These are phyloP conservation scores for Platanthera zijinensis DNA, from an alignment of 106 monocot species.

Conservation along the genomic window DNA sequence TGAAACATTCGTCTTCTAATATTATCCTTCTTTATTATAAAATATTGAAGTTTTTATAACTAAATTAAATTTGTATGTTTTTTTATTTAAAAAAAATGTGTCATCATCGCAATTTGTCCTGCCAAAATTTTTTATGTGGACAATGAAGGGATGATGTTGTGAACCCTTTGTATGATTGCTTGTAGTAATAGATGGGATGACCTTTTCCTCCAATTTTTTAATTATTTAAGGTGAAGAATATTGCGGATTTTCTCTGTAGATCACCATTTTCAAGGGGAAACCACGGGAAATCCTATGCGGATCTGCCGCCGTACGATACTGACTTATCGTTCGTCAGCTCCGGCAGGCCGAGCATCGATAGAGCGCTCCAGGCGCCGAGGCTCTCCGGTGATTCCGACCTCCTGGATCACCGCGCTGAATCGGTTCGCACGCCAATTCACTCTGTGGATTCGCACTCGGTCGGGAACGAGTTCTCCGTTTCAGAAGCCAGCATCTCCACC, in stretches of 20 bases:
- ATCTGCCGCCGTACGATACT: slow-evolving; percentile 17
- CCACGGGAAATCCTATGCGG: slow-evolving; percentile 23
- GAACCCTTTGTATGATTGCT: too few relatives aligned
- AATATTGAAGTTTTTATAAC: too few relatives aligned
- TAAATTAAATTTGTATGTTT: too few relatives aligned
- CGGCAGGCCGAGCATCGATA: slow-evolving; percentile 32
- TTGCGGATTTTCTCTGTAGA: slow-evolving; percentile 14
- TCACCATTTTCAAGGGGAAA: slow-evolving; percentile 40
- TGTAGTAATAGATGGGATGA: too few relatives aligned
- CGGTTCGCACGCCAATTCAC: slow-evolving; percentile 6
- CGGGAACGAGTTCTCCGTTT: slow-evolving; percentile 19
- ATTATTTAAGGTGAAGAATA: too few relatives aligned
- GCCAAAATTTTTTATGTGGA: too few relatives aligned
- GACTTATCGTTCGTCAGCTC: slow-evolving; percentile 83
- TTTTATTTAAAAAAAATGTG: too few relatives aligned
- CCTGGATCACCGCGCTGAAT: slow-evolving; percentile 8
- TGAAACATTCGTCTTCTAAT: too few relatives aligned
- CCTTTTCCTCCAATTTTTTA: too few relatives aligned
- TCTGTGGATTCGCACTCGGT: slow-evolving; percentile 15
- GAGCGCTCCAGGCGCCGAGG: slow-evolving; percentile 1
- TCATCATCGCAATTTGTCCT: too few relatives aligned
- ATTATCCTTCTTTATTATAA: too few relatives aligned
- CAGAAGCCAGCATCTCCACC: slow-evolving; percentile 1
- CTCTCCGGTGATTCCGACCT: slow-evolving; percentile 21
- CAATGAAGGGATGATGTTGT: too few relatives aligned